Evolutionary conservation across 2,329 filamentous ascomycete species (phyloP).

Genomic region (Mycocentrospora acerina): DNA sequence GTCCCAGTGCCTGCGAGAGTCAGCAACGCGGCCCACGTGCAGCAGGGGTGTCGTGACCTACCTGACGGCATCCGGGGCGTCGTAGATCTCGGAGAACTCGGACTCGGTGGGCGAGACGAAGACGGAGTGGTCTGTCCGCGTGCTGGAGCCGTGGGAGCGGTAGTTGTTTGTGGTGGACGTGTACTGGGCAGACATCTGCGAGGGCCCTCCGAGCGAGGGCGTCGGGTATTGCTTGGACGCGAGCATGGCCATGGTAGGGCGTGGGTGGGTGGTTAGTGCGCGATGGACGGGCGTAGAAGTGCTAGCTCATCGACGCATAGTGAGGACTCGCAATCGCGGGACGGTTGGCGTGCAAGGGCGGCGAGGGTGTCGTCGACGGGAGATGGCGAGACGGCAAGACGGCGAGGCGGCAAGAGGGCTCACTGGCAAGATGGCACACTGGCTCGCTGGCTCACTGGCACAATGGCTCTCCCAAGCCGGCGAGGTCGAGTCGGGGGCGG

Average conservation of each 20-base stretch:
- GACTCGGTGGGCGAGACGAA: constrained; percentile 88
- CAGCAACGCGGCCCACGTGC: constrained; percentile 8
- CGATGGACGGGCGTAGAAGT: constrained; percentile 4
- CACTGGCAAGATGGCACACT: too few species aligned
- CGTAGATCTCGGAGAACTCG: constrained; percentile 79
- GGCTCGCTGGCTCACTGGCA: neutral
- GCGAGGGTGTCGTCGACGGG: neutral
- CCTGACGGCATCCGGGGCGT: constrained; percentile 64
- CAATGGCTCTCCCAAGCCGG: constrained; percentile 10
- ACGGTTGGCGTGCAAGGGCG: neutral
- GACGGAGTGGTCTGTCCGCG: constrained; percentile 49
- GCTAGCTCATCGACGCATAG: constrained; percentile 15
- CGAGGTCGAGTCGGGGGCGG: constrained; percentile 7
- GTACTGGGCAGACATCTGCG: constrained; percentile 39
- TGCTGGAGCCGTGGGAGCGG: constrained; percentile 35
- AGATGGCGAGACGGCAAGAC: too few species aligned
- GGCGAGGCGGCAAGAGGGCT: neutral
- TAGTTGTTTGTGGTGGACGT: constrained; percentile 37
- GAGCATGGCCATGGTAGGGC: constrained; percentile 68
- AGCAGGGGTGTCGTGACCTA: constrained; percentile 17
- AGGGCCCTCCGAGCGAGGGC: constrained; percentile 46
- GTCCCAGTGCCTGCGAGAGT: constrained; percentile 65
- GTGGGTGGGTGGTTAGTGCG: neutral
- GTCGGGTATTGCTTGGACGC: constrained; percentile 73
- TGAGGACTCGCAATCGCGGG: constrained; percentile 3